A percentile compares a stretch with the other conserved stretches of the same genome.
phyloP scores from a whole-genome alignment of 768 basidiomycete species.

The Trametes punicea region DNA sequence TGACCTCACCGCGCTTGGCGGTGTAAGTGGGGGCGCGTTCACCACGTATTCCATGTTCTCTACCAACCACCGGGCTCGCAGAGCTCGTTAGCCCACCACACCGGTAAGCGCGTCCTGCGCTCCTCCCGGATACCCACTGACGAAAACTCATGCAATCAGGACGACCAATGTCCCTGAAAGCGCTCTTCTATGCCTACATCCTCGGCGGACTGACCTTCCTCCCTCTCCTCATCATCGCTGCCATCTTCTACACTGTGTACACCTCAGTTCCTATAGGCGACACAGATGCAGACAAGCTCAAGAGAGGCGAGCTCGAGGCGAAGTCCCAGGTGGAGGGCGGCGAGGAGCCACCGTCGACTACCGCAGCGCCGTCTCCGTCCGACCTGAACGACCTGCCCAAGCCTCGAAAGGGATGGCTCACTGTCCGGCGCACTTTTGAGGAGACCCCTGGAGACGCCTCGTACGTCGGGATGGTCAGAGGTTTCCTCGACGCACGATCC shows the following conservation, averaged over 20 bases:
- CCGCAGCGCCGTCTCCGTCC: conserved; percentile 23
- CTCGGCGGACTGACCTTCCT: conserved; percentile 89
- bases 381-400: conserved; percentile 56
- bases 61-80: conserved; percentile 14
- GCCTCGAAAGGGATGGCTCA: conserved; percentile 79
- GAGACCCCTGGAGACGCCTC: conserved; percentile 58
- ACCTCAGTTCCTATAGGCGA: conserved; percentile 81
- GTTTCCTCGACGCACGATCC: conserved; percentile 77
- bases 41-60: conserved; percentile 21
- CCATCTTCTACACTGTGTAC: conserved; percentile 67
- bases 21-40: conserved; percentile 6
- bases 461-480: conserved; percentile 77
- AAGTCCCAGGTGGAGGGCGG: conserved; percentile 19
- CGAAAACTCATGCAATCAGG: conserved; percentile 5
- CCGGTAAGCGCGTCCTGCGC: not conserved
- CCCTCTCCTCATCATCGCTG: conserved; percentile 62
- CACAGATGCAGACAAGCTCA: conserved; percentile 39
- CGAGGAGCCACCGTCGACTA: conserved; percentile 31
- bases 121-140: not conserved
- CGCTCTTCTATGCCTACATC: conserved; percentile 79
- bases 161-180: conserved; percentile 58
- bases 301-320: conserved; percentile 24
- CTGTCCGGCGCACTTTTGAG: conserved; percentile 75
- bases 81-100: conserved; percentile 11
- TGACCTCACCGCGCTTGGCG: conserved; percentile 19